A percentile compares a stretch with the other conserved stretches of the same genome.
Conservation (phyloP, 495 filamentous ascomycete genomes). For the Hypoxylon lienhwacheense region DNA sequence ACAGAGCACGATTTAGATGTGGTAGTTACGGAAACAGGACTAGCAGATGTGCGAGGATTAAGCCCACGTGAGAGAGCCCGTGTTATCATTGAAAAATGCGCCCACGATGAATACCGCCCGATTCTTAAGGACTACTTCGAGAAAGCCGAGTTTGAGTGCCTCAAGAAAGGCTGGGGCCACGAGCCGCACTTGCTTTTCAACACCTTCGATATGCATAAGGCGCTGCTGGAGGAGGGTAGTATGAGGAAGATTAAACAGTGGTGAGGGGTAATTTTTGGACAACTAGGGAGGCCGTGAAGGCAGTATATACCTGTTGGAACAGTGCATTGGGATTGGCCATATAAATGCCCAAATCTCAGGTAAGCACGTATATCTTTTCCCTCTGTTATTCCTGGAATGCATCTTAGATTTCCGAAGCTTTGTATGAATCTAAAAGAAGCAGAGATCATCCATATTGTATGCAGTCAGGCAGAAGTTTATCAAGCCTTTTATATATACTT, state of each 20-base stretch:
- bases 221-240: slow-evolving; percentile 75
- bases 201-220: slow-evolving; percentile 86
- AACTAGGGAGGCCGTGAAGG: background rate
- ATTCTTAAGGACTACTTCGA: slow-evolving; percentile 84
- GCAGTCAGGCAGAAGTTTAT: too few relatives aligned
- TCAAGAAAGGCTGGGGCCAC: slow-evolving; percentile 87
- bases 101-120: slow-evolving; percentile 83
- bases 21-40: slow-evolving; percentile 82
- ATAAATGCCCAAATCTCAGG: too few relatives aligned
- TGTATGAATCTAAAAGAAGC: too few relatives aligned
- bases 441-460: too few relatives aligned
- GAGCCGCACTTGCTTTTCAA: slow-evolving; percentile 86
- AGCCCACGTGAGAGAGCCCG: slow-evolving; percentile 77
- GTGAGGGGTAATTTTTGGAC: slow-evolving; percentile 29
- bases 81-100: slow-evolving; percentile 85
- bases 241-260: slow-evolving; percentile 71
- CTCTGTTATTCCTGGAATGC: too few relatives aligned
- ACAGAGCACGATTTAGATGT: slow-evolving; percentile 90
- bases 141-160: slow-evolving; percentile 82
- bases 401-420: too few relatives aligned
- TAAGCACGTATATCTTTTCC: too few relatives aligned
- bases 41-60: slow-evolving; percentile 83
- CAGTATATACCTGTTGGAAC: background rate
- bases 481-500: too few relatives aligned
- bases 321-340: background rate